These are phyloP conservation scores for Acidomyces sp. DNA, from an alignment of 495 filamentous ascomycete genomes.

Conservation along the genomic window DNA sequence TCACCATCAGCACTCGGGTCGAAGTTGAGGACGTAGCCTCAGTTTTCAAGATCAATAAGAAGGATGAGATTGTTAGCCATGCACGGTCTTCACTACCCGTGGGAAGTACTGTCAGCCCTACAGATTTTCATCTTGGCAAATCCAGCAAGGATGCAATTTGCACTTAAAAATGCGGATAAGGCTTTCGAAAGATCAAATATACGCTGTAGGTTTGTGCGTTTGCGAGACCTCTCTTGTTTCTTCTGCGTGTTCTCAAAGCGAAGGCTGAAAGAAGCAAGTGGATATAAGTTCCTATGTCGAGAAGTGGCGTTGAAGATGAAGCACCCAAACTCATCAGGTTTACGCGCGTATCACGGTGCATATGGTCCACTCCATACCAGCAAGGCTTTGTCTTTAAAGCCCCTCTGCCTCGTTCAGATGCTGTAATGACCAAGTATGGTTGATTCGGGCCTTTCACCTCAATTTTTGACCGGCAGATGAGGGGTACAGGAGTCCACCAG, in stretches of 20 bases:
- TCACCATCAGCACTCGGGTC: conserved; percentile 59
- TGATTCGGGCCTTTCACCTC: conserved; percentile 54
- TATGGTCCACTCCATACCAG: conserved; percentile 27
- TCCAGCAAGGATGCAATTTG: conserved; percentile 61
- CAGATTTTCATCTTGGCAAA: conserved; percentile 52
- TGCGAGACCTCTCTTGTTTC: conserved; percentile 53
- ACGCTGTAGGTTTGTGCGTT: conserved; percentile 65
- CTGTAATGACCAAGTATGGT: conserved; percentile 42
- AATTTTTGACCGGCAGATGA: conserved; percentile 66
- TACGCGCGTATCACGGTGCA: conserved; percentile 45
- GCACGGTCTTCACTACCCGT: conserved; percentile 35
- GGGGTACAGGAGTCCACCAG: conserved; percentile 45
- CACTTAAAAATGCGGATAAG: conserved; percentile 48
- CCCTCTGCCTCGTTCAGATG: conserved; percentile 43
- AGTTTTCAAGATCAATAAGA: conserved; percentile 36
- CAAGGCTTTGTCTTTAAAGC: conserved; percentile 39
- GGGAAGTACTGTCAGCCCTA: conserved; percentile 65
- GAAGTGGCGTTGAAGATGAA: conserved; percentile 47
- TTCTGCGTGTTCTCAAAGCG: conserved; percentile 52
- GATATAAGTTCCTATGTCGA: conserved; percentile 53
- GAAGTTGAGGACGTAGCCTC: conserved; percentile 56
- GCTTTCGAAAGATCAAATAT: conserved; percentile 50
- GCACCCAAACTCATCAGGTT: conserved; percentile 57
- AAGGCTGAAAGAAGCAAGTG: conserved; percentile 52
- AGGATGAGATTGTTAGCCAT: conserved; percentile 34